phyloP scores from a whole-genome alignment of 371 early-diverging fungal genomes.

The Lichtheimia hyalospora region DNA sequence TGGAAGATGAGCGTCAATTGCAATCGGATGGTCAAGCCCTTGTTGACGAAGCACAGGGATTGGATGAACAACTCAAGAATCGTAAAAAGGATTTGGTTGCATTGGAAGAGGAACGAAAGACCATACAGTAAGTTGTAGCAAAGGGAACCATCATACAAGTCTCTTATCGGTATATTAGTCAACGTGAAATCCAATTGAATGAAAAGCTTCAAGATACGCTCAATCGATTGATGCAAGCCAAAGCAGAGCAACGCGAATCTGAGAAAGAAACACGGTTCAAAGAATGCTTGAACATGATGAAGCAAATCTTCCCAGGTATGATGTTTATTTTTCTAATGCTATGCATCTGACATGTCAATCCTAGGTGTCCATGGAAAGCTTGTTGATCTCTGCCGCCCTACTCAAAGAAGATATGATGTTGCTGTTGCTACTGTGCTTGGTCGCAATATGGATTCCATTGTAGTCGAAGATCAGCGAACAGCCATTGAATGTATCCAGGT shows the following conservation, averaged over 20 bases:
- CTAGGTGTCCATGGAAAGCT: conserved; percentile 91
- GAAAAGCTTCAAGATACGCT: conserved; percentile 78
- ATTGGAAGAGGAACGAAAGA: conserved; percentile 45
- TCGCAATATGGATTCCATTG: conserved; percentile 78
- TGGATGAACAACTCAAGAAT: conserved; percentile 27
- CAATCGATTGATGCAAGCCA: conserved; percentile 77
- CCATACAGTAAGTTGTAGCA: conserved; percentile 27
- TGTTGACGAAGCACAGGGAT: conserved; percentile 19
- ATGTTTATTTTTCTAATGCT: too few species aligned
- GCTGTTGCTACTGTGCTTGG: conserved; percentile 83
- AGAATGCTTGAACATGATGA: conserved; percentile 78
- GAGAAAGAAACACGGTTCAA: conserved; percentile 76
- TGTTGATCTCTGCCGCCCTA: conserved; percentile 89
- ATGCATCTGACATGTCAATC: background rate
- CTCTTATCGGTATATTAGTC: conserved; percentile 5
- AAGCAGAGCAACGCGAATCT: conserved; percentile 78
- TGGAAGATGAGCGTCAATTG: conserved; percentile 28
- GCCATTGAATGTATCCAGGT: conserved; percentile 81
- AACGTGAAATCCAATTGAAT: conserved; percentile 73
- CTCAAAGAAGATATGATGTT: conserved; percentile 88
- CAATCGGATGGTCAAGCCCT: conserved; percentile 27
- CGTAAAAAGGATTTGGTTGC: conserved; percentile 36
- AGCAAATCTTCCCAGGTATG: conserved; percentile 73
- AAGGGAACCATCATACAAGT: background rate
- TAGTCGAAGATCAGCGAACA: conserved; percentile 76